These are phyloP conservation scores for Trichoderma orchidacearum DNA, from an alignment of 495 filamentous ascomycete genomes.

Conservation along the genomic window DNA sequence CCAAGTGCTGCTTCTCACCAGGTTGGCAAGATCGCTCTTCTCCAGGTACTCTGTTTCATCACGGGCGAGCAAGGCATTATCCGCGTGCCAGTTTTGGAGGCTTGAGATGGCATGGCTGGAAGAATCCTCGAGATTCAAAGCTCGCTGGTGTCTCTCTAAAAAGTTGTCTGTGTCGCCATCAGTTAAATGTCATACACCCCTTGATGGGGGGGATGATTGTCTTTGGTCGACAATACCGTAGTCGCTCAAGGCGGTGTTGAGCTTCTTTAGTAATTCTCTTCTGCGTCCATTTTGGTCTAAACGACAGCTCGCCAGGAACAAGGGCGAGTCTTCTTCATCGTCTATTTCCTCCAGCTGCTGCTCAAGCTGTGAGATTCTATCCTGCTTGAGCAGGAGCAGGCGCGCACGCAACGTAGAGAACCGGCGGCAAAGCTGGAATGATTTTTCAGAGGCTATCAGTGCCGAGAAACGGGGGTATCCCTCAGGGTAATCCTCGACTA, in stretches of 20 bases:
- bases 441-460: slow-evolving; percentile 10
- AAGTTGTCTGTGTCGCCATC: slow-evolving; percentile 7
- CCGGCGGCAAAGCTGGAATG: slow-evolving; percentile 15
- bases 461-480: slow-evolving; percentile 22
- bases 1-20: slow-evolving; percentile 6
- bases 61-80: slow-evolving; percentile 11
- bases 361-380: slow-evolving; percentile 17
- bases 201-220: not conserved
- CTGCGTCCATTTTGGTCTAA: slow-evolving; percentile 14
- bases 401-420: slow-evolving; percentile 15
- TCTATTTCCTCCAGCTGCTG: slow-evolving; percentile 17
- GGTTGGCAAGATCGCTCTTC: slow-evolving; percentile 10
- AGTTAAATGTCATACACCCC: not conserved
- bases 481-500: slow-evolving; percentile 18
- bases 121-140: slow-evolving; percentile 7
- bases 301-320: slow-evolving; percentile 17
- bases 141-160: slow-evolving; percentile 8
- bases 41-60: slow-evolving; percentile 17
- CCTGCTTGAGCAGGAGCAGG: slow-evolving; percentile 14
- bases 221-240: slow-evolving; percentile 12
- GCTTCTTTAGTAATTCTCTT: slow-evolving; percentile 7
- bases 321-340: slow-evolving; percentile 8
- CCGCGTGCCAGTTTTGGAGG: slow-evolving; percentile 17
- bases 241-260: slow-evolving; percentile 10
- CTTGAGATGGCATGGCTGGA: slow-evolving; percentile 7